A percentile compares a stretch with the other conserved stretches of the same genome.
phyloP scores from a whole-genome alignment of 2,329 filamentous ascomycete species.

The Fusarium dimerum region DNA sequence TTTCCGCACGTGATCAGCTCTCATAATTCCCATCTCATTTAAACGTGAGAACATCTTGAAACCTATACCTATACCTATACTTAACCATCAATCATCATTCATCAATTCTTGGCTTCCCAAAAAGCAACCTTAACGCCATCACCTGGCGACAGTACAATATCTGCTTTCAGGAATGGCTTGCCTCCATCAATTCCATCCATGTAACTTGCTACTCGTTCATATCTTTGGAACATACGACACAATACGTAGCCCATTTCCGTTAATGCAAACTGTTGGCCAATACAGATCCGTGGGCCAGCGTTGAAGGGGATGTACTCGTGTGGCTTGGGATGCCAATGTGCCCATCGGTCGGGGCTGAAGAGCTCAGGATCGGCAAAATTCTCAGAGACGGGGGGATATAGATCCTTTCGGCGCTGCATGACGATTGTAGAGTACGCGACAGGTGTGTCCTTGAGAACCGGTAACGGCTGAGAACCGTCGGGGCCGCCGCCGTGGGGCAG shows the following conservation, averaged over 20 bases:
- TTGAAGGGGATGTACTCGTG: slow-evolving; percentile 79
- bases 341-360: slow-evolving; percentile 71
- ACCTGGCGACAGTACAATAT: slow-evolving; percentile 61
- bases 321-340: slow-evolving; percentile 60
- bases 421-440: slow-evolving; percentile 68
- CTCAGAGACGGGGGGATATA: slow-evolving; percentile 56
- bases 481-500: slow-evolving; percentile 71
- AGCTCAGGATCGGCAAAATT: slow-evolving; percentile 46
- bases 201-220: slow-evolving; percentile 60
- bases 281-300: slow-evolving; percentile 71
- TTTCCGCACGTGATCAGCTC: no score
- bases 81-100: neutral
- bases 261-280: slow-evolving; percentile 80
- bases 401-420: slow-evolving; percentile 70
- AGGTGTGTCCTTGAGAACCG: slow-evolving; percentile 64
- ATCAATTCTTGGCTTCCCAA: slow-evolving; percentile 44
- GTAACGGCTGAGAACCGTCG: slow-evolving; percentile 61
- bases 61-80: neutral
- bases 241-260: slow-evolving; percentile 76
- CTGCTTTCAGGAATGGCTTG: slow-evolving; percentile 54
- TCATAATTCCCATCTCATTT: neutral
- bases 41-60: neutral
- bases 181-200: slow-evolving; percentile 59
- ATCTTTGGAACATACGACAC: slow-evolving; percentile 71
- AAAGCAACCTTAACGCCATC: slow-evolving; percentile 61